A percentile compares a stretch with the other conserved stretches of the same genome.
phyloP scores from a whole-genome alignment of 805 yeast species.

The Candida boleticola region DNA sequence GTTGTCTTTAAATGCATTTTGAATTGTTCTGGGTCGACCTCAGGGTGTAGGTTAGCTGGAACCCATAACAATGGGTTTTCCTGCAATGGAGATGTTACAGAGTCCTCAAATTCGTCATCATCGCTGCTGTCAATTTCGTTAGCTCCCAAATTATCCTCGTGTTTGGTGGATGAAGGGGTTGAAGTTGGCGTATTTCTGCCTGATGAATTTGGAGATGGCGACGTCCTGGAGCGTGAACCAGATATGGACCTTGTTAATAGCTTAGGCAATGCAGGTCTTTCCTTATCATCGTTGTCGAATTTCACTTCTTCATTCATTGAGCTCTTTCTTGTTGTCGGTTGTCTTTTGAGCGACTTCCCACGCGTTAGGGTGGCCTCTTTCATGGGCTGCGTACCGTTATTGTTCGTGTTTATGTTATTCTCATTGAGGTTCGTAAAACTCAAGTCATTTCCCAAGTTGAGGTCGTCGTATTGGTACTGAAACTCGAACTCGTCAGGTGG shows the following conservation, averaged over 20 bases:
- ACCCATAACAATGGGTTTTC: constrained; percentile 78
- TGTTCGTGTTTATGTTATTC: background rate
- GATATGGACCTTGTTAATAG: constrained; percentile 5
- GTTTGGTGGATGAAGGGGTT: background rate
- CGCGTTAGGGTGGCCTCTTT: constrained; percentile 5
- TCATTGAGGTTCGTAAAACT: background rate
- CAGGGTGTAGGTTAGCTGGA: constrained; percentile 92
- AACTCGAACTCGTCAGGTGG: constrained; percentile 44
- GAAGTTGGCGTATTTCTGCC: constrained; percentile 2
- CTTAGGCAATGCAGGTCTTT: constrained; percentile 14
- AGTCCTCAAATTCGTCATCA: background rate
- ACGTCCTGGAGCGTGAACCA: background rate
- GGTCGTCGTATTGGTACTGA: constrained; percentile 17
- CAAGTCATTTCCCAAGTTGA: background rate
- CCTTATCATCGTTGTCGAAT: constrained; percentile 19
- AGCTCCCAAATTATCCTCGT: background rate
- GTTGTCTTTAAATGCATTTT: constrained; percentile 61
- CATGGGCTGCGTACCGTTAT: background rate
- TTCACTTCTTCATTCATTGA: constrained; percentile 12
- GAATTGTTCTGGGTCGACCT: constrained; percentile 88
- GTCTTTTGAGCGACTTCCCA: constrained; percentile 6
- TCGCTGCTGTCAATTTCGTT: background rate
- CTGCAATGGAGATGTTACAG: constrained; percentile 10
- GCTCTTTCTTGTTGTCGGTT: constrained; percentile 1
- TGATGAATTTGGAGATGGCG: constrained; percentile 3